Evolutionary conservation across 352 stramenopile species (phyloP), one percentile per base, ranked within the genome.

Genomic region (Globisporangium echinulatum): DNA sequence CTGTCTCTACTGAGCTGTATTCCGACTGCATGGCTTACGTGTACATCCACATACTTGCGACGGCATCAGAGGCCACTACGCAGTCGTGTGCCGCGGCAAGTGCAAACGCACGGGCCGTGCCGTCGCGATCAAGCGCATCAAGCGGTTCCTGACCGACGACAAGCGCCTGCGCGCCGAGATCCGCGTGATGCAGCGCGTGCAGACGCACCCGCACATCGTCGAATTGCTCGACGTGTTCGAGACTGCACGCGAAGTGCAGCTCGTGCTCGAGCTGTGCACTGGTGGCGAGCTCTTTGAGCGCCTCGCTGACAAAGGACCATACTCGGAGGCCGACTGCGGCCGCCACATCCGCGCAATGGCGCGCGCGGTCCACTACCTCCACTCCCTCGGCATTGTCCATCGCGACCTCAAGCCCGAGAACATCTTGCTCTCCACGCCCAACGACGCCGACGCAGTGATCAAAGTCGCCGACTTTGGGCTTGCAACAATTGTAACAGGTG

Each of bases 391-490:
- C 14, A 92, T 92, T 57, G 72, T 91, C 33, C 85, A 95, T 66
- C 77, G 84, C 1, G 85, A 95, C 55, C 56, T 95, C 7, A 95
- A 94, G 57, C 82, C 85, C 0, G 85, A 93, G 64, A 96, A 94
- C 49, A 90, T 94, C 33, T 37, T 95, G 25, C 62, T 94, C 7
- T 91, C 85, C 15, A 89, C 74, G 1, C 59, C 67, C 0, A 68
- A 86, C 38, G 82, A 93, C 4, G 66, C 75, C 4, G 71, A 82
- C 17, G 78, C 80, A 1, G 71, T 88, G 5, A 76, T 84, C 7
- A 90, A 90, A 64, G 80, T 92, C 39, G 85, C 85, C 10, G 85
- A 95, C 54, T 95, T 95, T 77, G 85, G 85, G 7, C 70, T 95
- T 8, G 85, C 85, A n/a, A 92, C 88, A 60, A 77, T 93, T 39